Conservation (phyloP, 164 flowering plant genomes). For the Magnolia officinalis region DNA sequence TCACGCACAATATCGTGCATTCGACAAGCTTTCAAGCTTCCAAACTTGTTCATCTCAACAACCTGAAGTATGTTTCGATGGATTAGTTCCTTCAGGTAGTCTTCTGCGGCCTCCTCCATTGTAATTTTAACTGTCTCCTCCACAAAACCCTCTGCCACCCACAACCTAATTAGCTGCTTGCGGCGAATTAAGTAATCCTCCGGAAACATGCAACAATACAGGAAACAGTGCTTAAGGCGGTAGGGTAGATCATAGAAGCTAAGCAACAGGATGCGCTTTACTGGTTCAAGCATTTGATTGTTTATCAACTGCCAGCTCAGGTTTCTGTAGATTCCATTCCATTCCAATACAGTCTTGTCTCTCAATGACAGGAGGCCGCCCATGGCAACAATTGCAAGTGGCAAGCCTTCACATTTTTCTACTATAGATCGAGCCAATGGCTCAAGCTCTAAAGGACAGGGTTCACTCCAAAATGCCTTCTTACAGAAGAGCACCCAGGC, state of each 20-base stretch:
- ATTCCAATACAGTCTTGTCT: slow-evolving; percentile 2
- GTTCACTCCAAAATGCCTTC: slow-evolving; percentile 1
- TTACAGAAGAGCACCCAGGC: slow-evolving; percentile 7
- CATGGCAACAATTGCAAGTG: slow-evolving; percentile 20
- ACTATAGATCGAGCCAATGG: slow-evolving; percentile 5
- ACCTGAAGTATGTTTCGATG: slow-evolving; percentile 14
- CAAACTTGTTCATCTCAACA: background rate
- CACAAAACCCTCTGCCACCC: slow-evolving; percentile 28
- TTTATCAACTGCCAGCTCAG: slow-evolving; percentile 13
- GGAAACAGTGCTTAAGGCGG: slow-evolving; percentile 21
- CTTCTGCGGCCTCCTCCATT: slow-evolving; percentile 5
- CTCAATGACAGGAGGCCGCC: slow-evolving; percentile 14
- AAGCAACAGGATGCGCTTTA: slow-evolving; percentile 1
- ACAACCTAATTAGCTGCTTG: slow-evolving; percentile 16
- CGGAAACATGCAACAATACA: slow-evolving; percentile 21
- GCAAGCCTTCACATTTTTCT: slow-evolving; percentile 22
- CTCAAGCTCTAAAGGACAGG: slow-evolving; percentile 1
- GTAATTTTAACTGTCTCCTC: background rate
- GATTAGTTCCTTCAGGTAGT: slow-evolving; percentile 12
- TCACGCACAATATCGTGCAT: slow-evolving; percentile 22
- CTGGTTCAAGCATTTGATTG: background rate
- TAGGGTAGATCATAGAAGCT: slow-evolving; percentile 15
- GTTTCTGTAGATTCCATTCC: slow-evolving; percentile 9
- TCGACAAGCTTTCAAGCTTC: background rate
- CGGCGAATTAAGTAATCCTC: slow-evolving; percentile 11